Percentiles rank a stretch among this genome's conserved stretches.
phyloP scores from a whole-genome alignment of 2,329 filamentous ascomycete species.

The Geosmithia flava region DNA sequence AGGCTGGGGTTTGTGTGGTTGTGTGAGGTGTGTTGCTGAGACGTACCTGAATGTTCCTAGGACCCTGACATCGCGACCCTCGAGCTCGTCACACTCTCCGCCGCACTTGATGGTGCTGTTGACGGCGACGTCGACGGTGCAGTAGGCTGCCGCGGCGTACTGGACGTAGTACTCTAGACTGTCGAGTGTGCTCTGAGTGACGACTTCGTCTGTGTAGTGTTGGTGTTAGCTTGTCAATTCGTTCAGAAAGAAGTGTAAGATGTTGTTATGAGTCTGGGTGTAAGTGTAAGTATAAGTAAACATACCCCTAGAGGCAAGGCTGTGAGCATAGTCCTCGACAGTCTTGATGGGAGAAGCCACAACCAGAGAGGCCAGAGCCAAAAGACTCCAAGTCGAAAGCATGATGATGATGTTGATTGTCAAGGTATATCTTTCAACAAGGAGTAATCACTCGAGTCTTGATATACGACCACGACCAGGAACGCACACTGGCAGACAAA shows the following conservation, averaged over 20 bases:
- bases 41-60: constrained; percentile 26
- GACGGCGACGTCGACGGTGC: constrained; percentile 29
- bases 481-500: too few species aligned
- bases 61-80: constrained; percentile 28
- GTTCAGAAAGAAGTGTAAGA: too few species aligned
- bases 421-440: background rate
- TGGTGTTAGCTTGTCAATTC: background rate
- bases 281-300: background rate
- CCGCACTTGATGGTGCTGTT: constrained; percentile 29
- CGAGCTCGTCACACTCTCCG: constrained; percentile 29
- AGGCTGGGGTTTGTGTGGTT: background rate
- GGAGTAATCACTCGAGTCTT: too few species aligned
- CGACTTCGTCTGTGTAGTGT: background rate
- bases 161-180: constrained; percentile 36
- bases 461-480: too few species aligned
- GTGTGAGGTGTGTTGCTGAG: background rate
- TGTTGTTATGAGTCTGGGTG: too few species aligned
- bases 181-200: constrained; percentile 19
- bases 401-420: background rate
- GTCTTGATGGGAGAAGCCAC: constrained; percentile 12
- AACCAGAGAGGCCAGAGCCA: constrained; percentile 10
- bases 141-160: constrained; percentile 40
- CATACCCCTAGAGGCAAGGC: background rate
- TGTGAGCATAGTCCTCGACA: constrained; percentile 10
- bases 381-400: constrained; percentile 9